These are phyloP conservation scores for Dendrobium catenatum DNA, from an alignment of 106 monocot genomes.

Conservation along the genomic window DNA sequence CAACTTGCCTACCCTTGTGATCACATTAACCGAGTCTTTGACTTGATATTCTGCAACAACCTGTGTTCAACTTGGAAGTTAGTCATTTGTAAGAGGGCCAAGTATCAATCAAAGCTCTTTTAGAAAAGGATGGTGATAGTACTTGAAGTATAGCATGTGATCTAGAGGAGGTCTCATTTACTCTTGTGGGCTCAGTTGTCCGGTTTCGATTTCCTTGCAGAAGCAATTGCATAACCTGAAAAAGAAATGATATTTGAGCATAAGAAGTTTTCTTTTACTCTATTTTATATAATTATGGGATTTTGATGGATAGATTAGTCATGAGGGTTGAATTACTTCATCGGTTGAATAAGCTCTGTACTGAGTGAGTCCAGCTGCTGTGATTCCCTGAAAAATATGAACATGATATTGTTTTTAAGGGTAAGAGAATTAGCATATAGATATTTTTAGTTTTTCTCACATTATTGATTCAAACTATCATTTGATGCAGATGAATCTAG, in stretches of 20 bases:
- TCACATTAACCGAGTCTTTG: conserved; percentile 25
- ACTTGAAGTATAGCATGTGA: conserved; percentile 96
- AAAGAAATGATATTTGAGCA: not conserved
- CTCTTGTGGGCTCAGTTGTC: conserved; percentile 89
- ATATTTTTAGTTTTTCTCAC: not conserved
- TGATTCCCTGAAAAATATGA: conserved; percentile 71
- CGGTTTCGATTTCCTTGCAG: conserved; percentile 91
- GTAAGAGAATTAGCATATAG: not conserved
- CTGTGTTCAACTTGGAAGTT: conserved; percentile 15
- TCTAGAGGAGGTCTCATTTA: conserved; percentile 90
- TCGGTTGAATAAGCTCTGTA: conserved; percentile 91
- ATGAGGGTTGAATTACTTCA: conserved; percentile 36
- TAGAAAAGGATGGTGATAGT: not conserved
- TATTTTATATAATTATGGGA: not conserved
- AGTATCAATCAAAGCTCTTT: not conserved
- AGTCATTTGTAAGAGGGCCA: not conserved
- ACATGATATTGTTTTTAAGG: not conserved
- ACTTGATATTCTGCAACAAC: conserved; percentile 67
- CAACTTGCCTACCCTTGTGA: conserved; percentile 61
- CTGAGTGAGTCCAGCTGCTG: conserved; percentile 80
- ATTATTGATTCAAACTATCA: not conserved
- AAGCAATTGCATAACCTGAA: conserved; percentile 90
- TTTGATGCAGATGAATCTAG: not conserved
- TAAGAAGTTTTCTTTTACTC: not conserved
- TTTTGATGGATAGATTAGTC: not conserved